phyloP scores from a whole-genome alignment of 768 basidiomycete genomes.

The Psilocybe cyanescens region DNA sequence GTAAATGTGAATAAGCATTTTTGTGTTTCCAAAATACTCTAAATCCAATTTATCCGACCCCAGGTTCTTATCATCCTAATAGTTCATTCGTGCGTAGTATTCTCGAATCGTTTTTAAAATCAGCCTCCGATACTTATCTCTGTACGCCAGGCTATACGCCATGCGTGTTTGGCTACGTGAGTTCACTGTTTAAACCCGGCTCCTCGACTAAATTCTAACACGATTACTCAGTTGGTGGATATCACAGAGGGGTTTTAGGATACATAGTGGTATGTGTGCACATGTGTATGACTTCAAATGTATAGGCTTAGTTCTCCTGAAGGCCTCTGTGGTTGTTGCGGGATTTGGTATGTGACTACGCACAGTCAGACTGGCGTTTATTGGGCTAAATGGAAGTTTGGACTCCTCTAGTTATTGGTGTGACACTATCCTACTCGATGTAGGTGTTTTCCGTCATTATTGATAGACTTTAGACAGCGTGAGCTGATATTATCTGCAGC shows the following conservation, averaged over 20 bases:
- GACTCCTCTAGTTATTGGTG: conserved; percentile 13
- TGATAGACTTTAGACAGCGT: neutral
- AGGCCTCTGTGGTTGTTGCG: conserved; percentile 37
- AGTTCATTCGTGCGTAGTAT: conserved; percentile 42
- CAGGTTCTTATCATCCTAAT: conserved; percentile 46
- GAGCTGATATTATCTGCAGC: conserved; percentile 19
- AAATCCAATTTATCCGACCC: neutral
- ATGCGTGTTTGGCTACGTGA: conserved; percentile 50
- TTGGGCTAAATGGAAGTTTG: neutral
- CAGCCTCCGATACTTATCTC: too few relatives aligned
- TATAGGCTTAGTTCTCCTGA: conserved; percentile 1
- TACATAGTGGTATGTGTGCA: conserved; percentile 25
- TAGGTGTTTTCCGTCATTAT: conserved; percentile 19
- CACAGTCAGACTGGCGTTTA: neutral
- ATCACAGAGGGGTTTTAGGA: conserved; percentile 28
- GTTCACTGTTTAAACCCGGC: conserved; percentile 20
- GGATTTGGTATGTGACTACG: conserved; percentile 38
- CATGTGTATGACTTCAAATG: neutral
- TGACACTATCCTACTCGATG: conserved; percentile 41
- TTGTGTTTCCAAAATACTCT: neutral
- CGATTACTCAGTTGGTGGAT: conserved; percentile 22
- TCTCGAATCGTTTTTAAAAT: too few relatives aligned
- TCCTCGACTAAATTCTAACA: neutral
- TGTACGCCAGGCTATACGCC: conserved; percentile 40
- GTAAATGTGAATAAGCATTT: conserved; percentile 35